Conservation (phyloP, 2,329 filamentous ascomycete genomes). For the Exophiala sideris region DNA sequence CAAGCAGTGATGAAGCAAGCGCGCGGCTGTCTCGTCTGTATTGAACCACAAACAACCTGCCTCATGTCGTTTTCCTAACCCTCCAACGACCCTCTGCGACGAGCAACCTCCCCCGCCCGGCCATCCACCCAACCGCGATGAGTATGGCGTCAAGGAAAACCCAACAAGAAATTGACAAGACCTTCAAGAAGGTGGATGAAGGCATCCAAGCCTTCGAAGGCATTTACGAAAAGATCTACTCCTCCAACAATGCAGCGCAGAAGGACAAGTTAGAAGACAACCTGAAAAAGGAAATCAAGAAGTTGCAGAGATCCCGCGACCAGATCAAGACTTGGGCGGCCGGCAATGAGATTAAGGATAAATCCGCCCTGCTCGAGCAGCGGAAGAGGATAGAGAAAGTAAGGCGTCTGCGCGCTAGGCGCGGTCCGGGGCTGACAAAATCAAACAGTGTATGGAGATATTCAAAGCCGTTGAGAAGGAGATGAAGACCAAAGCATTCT, state of each 20-base stretch:
- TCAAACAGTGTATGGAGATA: slow-evolving; percentile 72
- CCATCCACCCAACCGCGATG: slow-evolving; percentile 25
- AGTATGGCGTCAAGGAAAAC: slow-evolving; percentile 93
- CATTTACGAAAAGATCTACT: slow-evolving; percentile 97
- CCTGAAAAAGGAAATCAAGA: slow-evolving; percentile 99
- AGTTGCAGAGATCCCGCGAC: slow-evolving; percentile 92
- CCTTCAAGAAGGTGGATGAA: slow-evolving; percentile 97
- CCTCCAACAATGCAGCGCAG: slow-evolving; percentile 86
- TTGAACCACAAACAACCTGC: not conserved
- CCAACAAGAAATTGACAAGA: slow-evolving; percentile 97
- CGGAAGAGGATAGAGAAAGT: slow-evolving; percentile 97
- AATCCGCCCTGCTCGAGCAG: slow-evolving; percentile 89
- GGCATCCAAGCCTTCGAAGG: slow-evolving; percentile 87
- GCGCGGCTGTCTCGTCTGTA: not conserved
- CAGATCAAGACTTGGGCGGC: slow-evolving; percentile 99
- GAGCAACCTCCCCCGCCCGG: slow-evolving; percentile 18
- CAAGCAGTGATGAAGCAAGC: not conserved
- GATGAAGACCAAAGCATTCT: slow-evolving; percentile 99
- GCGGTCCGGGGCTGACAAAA: slow-evolving; percentile 5
- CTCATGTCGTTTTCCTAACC: not conserved
- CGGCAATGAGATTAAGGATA: slow-evolving; percentile 99
- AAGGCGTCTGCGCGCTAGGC: slow-evolving; percentile 19
- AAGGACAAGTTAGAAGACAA: slow-evolving; percentile 98
- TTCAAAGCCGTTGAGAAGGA: slow-evolving; percentile 99
- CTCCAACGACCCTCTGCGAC: slow-evolving; percentile 1